Conservation (phyloP, 371 early-diverging fungal genomes). For the Mortierella sp. region DNA sequence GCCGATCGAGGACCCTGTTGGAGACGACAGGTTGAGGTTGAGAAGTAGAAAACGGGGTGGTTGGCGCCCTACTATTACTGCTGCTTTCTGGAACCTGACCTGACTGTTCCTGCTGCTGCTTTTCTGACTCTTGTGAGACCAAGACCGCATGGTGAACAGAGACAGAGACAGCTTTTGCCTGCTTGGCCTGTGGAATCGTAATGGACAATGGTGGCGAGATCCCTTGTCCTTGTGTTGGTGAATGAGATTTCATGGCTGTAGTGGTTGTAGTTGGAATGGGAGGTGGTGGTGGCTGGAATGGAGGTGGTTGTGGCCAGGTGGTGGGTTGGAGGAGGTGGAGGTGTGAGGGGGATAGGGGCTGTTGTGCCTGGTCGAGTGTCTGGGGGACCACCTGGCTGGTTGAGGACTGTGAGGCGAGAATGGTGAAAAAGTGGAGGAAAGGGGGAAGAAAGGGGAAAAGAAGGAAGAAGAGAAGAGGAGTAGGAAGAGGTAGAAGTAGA, state of each 20-base stretch:
- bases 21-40: not conserved
- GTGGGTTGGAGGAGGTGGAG: not conserved
- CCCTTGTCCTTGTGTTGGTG: not conserved
- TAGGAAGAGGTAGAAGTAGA: not conserved
- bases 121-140: not conserved
- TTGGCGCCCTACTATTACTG: not conserved
- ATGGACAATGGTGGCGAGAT: conserved; percentile 1
- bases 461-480: not conserved
- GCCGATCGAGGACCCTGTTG: not conserved
- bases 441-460: not conserved
- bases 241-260: not conserved
- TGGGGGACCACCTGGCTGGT: not conserved
- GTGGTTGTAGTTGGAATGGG: not conserved
- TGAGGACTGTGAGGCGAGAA: not conserved
- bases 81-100: not conserved
- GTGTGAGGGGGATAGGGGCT: not conserved
- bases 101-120: not conserved
- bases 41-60: not conserved
- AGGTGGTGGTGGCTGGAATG: not conserved
- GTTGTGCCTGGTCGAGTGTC: not conserved
- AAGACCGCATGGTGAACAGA: not conserved
- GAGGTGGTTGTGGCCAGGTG: not conserved
- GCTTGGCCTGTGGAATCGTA: not conserved
- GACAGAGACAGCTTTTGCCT: not conserved
- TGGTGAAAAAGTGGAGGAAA: not conserved